Conservation (phyloP, 2,329 filamentous ascomycete species). For the Diaporthe sp. region DNA sequence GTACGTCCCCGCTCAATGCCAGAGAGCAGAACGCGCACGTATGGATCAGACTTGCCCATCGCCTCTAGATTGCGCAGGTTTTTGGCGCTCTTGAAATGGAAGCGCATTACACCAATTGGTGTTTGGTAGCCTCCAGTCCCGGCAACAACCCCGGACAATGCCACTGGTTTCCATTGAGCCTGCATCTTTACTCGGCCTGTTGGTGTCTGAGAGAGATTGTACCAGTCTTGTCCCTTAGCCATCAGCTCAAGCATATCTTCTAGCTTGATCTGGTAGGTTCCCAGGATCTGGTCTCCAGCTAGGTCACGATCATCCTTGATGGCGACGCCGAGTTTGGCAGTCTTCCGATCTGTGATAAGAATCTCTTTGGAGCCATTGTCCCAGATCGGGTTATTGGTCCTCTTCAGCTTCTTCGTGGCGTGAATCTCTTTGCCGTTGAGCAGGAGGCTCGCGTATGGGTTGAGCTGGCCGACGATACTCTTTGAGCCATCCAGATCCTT, state of each 20-base stretch:
- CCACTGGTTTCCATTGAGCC: slow-evolving; percentile 95
- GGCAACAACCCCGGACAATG: slow-evolving; percentile 81
- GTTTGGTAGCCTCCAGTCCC: slow-evolving; percentile 91
- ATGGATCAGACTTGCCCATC: slow-evolving; percentile 97
- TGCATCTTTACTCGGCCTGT: slow-evolving; percentile 90
- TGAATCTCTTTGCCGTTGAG: slow-evolving; percentile 95
- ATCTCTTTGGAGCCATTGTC: slow-evolving; percentile 93
- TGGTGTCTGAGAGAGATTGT: slow-evolving; percentile 84
- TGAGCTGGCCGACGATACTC: slow-evolving; percentile 91
- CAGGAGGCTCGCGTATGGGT: slow-evolving; percentile 89
- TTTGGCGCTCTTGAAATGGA: slow-evolving; percentile 88
- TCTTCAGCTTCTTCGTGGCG: slow-evolving; percentile 91
- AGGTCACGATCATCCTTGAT: slow-evolving; percentile 97
- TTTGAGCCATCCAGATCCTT: slow-evolving; percentile 95
- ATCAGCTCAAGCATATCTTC: slow-evolving; percentile 93
- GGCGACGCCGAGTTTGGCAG: slow-evolving; percentile 88
- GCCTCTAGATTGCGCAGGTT: slow-evolving; percentile 93
- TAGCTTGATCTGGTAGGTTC: slow-evolving; percentile 94
- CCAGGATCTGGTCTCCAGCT: slow-evolving; percentile 84
- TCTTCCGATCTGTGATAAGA: slow-evolving; percentile 92
- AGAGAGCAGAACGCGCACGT: slow-evolving; percentile 88
- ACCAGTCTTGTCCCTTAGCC: slow-evolving; percentile 97
- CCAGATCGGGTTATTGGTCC: slow-evolving; percentile 98
- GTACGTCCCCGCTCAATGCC: slow-evolving; percentile 92
- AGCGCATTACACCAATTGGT: slow-evolving; percentile 93